Conservation (phyloP, 2,329 filamentous ascomycete genomes). For the Fusarium graminum region DNA sequence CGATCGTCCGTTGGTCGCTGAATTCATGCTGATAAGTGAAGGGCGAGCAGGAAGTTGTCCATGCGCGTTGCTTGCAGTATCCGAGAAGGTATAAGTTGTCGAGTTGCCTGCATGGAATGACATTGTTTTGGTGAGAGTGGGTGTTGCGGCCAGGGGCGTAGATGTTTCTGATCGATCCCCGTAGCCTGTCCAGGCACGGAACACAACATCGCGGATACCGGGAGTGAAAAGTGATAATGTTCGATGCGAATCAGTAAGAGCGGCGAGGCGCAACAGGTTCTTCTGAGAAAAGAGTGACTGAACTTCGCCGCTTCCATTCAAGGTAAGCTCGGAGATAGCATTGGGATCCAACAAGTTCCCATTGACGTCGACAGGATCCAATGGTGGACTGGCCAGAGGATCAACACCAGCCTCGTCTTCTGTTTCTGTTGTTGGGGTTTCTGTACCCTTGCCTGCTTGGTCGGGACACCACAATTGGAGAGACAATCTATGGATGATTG, state of each 20-base stretch:
- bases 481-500: constrained; percentile 94
- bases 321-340: constrained; percentile 79
- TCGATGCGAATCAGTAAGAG: constrained; percentile 87
- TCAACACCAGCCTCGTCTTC: constrained; percentile 75
- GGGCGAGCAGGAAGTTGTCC: constrained; percentile 76
- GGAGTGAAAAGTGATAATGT: constrained; percentile 94
- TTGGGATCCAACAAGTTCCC: constrained; percentile 82
- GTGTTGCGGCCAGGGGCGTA: constrained; percentile 62
- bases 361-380: constrained; percentile 84
- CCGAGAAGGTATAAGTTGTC: constrained; percentile 80
- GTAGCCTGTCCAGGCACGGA: constrained; percentile 89
- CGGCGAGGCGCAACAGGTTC: constrained; percentile 85
- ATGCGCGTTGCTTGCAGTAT: constrained; percentile 74
- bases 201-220: constrained; percentile 89
- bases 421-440: constrained; percentile 64
- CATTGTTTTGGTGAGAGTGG: constrained; percentile 71
- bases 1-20: constrained; percentile 72
- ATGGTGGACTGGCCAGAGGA: constrained; percentile 83
- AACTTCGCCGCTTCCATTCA: constrained; percentile 84
- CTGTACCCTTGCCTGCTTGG: constrained; percentile 66
- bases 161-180: constrained; percentile 75
- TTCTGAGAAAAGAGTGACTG: constrained; percentile 96
- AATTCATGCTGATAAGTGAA: constrained; percentile 72
- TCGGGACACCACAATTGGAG: constrained; percentile 91
- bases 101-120: constrained; percentile 70